Conservation (phyloP, 805 yeast genomes). For the Nakazawaea siamensis region DNA sequence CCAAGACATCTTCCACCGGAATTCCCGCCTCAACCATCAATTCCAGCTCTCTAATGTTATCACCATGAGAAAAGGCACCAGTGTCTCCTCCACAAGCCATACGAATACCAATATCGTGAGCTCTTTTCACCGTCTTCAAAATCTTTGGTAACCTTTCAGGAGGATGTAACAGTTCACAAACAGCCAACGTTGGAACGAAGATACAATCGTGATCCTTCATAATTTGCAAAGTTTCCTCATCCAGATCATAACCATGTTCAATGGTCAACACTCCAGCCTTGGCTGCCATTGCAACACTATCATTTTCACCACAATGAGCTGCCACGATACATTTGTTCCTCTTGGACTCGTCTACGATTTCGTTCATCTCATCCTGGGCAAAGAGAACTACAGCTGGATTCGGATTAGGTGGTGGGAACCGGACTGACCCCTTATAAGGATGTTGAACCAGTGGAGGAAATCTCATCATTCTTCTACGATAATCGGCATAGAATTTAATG, state of each 20-base stretch:
- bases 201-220: constrained; percentile 16
- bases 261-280: constrained; percentile 19
- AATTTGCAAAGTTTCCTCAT: constrained; percentile 13
- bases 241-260: constrained; percentile 20
- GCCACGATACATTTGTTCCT: constrained; percentile 20
- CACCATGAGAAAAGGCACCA: constrained; percentile 22
- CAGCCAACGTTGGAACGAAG: constrained; percentile 19
- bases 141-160: constrained; percentile 15
- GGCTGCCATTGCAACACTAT: constrained; percentile 19
- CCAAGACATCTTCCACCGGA: constrained; percentile 15
- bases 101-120: constrained; percentile 17
- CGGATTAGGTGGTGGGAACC: constrained; percentile 19
- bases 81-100: constrained; percentile 23
- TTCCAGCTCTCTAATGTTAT: constrained; percentile 20
- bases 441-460: constrained; percentile 20
- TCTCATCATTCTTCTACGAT: constrained; percentile 19
- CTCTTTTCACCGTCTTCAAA: constrained; percentile 14
- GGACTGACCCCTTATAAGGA: constrained; percentile 19
- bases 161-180: constrained; percentile 17
- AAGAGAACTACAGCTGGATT: constrained; percentile 20
- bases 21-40: constrained; percentile 18
- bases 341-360: constrained; percentile 17
- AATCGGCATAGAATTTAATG: constrained; percentile 21
- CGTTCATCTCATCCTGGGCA: constrained; percentile 20
- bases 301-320: constrained; percentile 21